These are phyloP conservation scores for Penicillium canescens DNA, from an alignment of 495 filamentous ascomycete genomes.

Conservation along the genomic window DNA sequence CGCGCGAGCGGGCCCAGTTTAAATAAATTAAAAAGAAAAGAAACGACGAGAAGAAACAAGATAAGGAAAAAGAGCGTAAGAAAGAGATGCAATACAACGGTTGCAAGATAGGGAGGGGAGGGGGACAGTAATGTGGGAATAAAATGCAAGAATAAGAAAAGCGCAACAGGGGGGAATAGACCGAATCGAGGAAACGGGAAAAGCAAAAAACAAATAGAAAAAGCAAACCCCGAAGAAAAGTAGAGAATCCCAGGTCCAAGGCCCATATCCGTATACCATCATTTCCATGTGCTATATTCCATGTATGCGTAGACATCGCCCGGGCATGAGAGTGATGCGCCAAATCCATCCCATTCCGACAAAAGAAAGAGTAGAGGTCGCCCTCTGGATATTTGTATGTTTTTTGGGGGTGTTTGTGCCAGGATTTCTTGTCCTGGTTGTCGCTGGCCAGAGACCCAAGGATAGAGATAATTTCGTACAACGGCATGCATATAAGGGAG, in stretches of 20 bases:
- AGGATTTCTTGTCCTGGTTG: not conserved
- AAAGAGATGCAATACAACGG: slow-evolving; percentile 12
- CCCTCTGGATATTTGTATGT: slow-evolving; percentile 29
- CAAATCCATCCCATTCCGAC: slow-evolving; percentile 12
- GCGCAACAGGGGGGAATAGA: slow-evolving; percentile 1
- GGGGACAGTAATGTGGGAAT: not conserved
- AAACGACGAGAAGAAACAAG: slow-evolving; percentile 11
- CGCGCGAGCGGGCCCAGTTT: slow-evolving; percentile 35
- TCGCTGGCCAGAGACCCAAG: not conserved
- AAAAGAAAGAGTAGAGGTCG: slow-evolving; percentile 26
- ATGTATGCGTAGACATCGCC: slow-evolving; percentile 12
- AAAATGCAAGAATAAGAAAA: slow-evolving; percentile 1
- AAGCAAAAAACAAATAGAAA: slow-evolving; percentile 6
- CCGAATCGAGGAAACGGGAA: slow-evolving; percentile 1
- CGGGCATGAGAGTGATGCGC: slow-evolving; percentile 6
- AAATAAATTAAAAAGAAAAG: slow-evolving; percentile 8
- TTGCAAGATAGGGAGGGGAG: not conserved
- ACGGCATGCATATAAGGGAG: not conserved
- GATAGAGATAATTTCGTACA: not conserved
- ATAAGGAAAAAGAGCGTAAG: slow-evolving; percentile 11
- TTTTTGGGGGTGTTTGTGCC: slow-evolving; percentile 15
- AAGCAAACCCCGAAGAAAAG: slow-evolving; percentile 9
- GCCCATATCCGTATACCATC: not conserved
- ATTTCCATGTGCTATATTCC: slow-evolving; percentile 9
- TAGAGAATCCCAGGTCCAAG: slow-evolving; percentile 8